phyloP scores from a whole-genome alignment of 2,329 filamentous ascomycete species.

The Aureobasidium uvarum region DNA sequence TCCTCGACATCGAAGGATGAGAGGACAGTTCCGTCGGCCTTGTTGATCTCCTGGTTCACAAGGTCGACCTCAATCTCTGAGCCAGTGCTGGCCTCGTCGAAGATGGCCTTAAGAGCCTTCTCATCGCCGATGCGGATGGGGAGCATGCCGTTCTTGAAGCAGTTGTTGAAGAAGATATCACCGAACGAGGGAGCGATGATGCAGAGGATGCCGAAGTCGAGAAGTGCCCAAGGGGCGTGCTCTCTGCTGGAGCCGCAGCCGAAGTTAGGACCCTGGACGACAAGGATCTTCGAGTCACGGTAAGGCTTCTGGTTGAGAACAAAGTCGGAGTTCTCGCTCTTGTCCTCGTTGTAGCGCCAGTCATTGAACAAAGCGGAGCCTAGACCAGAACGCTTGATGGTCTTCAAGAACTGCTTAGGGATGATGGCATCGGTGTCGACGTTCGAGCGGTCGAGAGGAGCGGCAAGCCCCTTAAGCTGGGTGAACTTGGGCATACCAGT shows the following conservation, averaged over 20 bases:
- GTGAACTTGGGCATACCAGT: conserved; percentile 80
- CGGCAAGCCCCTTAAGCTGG: conserved; percentile 79
- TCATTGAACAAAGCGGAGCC: conserved; percentile 83
- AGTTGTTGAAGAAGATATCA: conserved; percentile 99
- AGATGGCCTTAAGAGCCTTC: conserved; percentile 65
- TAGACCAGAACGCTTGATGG: conserved; percentile 95
- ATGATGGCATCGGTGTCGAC: conserved; percentile 99
- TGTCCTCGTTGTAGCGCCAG: conserved; percentile 69
- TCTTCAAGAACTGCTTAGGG: conserved; percentile 98
- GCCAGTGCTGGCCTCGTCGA: conserved; percentile 73
- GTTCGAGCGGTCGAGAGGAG: conserved; percentile 82
- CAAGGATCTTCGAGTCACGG: conserved; percentile 79
- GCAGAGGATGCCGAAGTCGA: conserved; percentile 94
- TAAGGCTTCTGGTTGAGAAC: conserved; percentile 89
- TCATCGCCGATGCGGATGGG: conserved; percentile 73
- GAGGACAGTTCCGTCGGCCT: conserved; percentile 69
- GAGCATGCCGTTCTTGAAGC: conserved; percentile 99
- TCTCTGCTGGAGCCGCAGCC: conserved; percentile 91
- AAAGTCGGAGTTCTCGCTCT: conserved; percentile 74
- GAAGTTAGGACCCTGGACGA: conserved; percentile 90
- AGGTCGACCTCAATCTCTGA: conserved; percentile 88
- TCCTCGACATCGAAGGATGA: conserved; percentile 83
- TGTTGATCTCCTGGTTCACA: conserved; percentile 76
- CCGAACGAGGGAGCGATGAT: conserved; percentile 85
- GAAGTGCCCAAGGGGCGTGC: conserved; percentile 94